These are phyloP conservation scores for Monilinia laxa DNA, from an alignment of 2,329 filamentous ascomycete species.

Conservation along the genomic window DNA sequence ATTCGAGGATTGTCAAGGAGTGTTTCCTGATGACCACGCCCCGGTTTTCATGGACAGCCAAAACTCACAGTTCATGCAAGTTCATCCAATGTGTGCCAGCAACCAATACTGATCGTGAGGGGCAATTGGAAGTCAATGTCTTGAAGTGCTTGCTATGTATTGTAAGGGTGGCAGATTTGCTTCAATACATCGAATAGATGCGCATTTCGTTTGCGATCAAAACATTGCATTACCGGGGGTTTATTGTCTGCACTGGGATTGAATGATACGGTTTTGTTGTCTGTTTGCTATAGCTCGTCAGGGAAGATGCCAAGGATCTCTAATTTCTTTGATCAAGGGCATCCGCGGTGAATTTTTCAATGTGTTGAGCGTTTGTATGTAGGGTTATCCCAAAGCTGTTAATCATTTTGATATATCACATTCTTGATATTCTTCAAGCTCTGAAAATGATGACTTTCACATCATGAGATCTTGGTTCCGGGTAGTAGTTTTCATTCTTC, in stretches of 20 bases:
- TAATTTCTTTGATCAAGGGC: conserved; percentile 11
- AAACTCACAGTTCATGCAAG: conserved; percentile 25
- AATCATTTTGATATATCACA: conserved; percentile 2
- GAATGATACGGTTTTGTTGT: neutral
- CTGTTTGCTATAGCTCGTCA: conserved; percentile 16
- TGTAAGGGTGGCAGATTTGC: conserved; percentile 19
- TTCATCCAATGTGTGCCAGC: conserved; percentile 23
- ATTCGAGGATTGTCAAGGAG: conserved; percentile 36
- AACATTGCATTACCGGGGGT: conserved; percentile 12
- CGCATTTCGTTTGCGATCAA: conserved; percentile 14
- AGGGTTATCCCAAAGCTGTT: conserved; percentile 10
- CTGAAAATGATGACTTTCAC: neutral
- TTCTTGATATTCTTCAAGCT: conserved; percentile 1
- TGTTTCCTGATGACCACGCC: conserved; percentile 31
- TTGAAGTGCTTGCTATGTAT: conserved; percentile 17
- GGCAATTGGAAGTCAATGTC: neutral
- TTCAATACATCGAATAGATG: conserved; percentile 16
- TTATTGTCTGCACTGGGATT: conserved; percentile 6
- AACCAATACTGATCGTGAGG: conserved; percentile 19
- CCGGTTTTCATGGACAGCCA: conserved; percentile 35
- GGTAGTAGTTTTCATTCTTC: neutral
- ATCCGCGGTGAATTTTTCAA: neutral
- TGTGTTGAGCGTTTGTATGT: conserved; percentile 18
- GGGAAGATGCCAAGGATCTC: neutral
- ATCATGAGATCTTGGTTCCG: neutral